These are phyloP conservation scores for Pyrus betulifolia DNA, from an alignment of 306 rosid species.

Conservation along the genomic window DNA sequence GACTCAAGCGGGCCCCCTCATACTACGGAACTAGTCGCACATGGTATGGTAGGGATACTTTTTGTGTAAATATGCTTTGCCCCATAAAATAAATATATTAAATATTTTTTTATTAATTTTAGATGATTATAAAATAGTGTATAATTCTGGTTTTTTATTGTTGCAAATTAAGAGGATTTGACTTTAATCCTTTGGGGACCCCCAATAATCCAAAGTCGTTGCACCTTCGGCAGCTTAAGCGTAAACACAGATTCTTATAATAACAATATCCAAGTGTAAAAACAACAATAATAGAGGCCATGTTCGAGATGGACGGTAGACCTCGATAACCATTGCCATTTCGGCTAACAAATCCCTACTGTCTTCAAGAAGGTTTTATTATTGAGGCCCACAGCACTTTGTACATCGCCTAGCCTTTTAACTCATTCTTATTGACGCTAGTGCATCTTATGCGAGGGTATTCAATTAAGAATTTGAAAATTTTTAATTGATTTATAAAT, in stretches of 20 bases:
- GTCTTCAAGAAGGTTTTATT: neutral
- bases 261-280: neutral
- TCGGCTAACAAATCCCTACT: neutral
- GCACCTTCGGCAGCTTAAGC: neutral
- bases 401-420: too few species aligned
- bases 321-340: neutral
- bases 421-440: too few species aligned
- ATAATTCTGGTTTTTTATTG: neutral
- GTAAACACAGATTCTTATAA: neutral
- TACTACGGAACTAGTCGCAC: neutral
- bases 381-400: too few species aligned
- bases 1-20: neutral
- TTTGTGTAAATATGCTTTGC: neutral
- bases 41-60: neutral
- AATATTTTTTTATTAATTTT: neutral
- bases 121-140: neutral
- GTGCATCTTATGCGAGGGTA: too few species aligned
- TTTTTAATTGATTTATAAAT: too few species aligned
- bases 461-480: too few species aligned
- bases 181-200: neutral
- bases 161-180: neutral
- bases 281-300: neutral
- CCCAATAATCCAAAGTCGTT: neutral
- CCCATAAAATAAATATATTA: neutral
- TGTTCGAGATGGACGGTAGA: neutral